Evolutionary conservation across 2,329 filamentous ascomycete species (phyloP), one percentile per base, ranked within the genome.

Genomic region (Xylariomycetidae sp.): DNA sequence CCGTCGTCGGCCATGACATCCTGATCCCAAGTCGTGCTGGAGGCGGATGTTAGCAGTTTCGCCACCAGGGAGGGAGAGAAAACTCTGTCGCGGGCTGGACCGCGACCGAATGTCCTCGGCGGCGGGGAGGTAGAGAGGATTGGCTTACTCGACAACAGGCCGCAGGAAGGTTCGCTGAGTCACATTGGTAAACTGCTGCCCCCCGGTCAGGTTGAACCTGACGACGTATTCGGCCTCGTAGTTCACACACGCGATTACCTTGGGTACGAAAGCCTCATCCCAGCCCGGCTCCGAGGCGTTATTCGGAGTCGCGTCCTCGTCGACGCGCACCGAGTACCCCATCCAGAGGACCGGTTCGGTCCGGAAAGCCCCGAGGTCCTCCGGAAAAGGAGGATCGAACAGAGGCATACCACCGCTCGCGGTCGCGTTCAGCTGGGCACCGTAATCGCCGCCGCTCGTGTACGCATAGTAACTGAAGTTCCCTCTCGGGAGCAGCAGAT

Each of bases 331-430:
- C 1, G 51, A 42, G 31, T 62, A 58, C 6, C 60, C 62, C 16
- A 65, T 44, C 58, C 60, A 65, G 9, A 66, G 35, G n/a, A 61
- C 43, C 0, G 63, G 62, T 34, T 65, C 62, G 2, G 56, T 58
- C 12, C 54, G 42, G 26, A 66, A 57, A 4, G 53, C 57, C 2
- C 63, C 63, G 3, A 64, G 45, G n/a, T 57, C 41, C 16, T 44
- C 37, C 2, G 56, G 59, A 23, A 47, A 58, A 1, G 50, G 52
- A 3, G 49, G 46, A 3, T 37, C 17, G 12, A 26, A 46, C 22
- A 34, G 51, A 2, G 51, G 54, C 16, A 60, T 50, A 17, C 59
- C 65, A 9, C 55, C 59, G 3, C 45, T 19, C 4, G 40, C 34
- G 11, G 51, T 46, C 1, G 54, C 46, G 9, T 45, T 39, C 37